Conservation (phyloP, 2,329 filamentous ascomycete genomes). For the Penicillium sp. region DNA sequence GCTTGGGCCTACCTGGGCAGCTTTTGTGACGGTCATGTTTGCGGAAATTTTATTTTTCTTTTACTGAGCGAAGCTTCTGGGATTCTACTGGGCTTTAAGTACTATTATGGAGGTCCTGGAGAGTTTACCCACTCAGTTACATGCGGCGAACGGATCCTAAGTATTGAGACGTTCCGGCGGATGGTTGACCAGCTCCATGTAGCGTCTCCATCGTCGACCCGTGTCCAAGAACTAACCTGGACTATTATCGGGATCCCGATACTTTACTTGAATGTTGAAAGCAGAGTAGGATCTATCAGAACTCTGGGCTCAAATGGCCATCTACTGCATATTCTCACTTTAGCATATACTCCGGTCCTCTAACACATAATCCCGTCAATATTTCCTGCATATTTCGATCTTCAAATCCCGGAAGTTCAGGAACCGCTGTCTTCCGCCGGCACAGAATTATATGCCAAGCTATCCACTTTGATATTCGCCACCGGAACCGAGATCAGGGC, state of each 20-base stretch:
- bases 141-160: neutral
- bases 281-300: neutral
- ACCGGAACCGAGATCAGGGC: constrained; percentile 4
- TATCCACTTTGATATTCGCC: neutral
- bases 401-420: neutral
- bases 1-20: neutral
- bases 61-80: neutral
- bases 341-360: neutral
- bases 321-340: neutral
- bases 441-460: neutral
- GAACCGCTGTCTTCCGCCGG: neutral
- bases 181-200: neutral
- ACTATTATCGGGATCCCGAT: neutral
- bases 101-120: neutral
- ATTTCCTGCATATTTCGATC: neutral
- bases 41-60: neutral
- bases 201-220: neutral
- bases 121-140: neutral
- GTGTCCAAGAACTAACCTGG: neutral
- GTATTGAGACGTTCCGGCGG: neutral
- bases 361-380: neutral
- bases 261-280: neutral
- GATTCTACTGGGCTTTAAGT: neutral
- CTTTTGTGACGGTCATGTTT: constrained; percentile 1
- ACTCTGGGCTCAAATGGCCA: neutral